These are phyloP conservation scores for Panicum virgatum DNA, from an alignment of 202 grass and related monocot genomes.

Conservation along the genomic window DNA sequence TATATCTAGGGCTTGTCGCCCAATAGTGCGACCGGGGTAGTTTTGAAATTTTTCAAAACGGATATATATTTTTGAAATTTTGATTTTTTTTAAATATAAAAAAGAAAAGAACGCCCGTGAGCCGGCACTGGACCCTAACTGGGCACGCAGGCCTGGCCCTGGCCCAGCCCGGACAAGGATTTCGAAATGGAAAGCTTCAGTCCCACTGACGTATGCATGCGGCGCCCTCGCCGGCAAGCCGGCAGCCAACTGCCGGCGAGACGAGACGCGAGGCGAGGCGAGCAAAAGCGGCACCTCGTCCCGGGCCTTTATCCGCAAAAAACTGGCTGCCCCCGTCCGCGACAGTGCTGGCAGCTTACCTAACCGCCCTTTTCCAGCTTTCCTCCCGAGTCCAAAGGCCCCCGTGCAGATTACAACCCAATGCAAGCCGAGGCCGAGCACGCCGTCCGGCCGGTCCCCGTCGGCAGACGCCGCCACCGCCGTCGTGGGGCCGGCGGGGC, in stretches of 20 bases:
- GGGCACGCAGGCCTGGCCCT: background rate
- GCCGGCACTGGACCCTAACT: background rate
- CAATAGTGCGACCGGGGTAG: too few relatives aligned
- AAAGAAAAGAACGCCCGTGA: background rate
- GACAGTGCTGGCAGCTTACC: slow-evolving; percentile 18
- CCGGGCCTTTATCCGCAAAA: slow-evolving; percentile 17
- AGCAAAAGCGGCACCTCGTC: slow-evolving; percentile 33
- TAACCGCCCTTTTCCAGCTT: slow-evolving; percentile 19
- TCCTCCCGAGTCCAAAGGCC: background rate
- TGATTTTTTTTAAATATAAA: too few relatives aligned
- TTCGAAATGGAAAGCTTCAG: background rate
- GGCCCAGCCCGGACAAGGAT: background rate
- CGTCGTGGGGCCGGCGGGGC: background rate
- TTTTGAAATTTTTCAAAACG: too few relatives aligned
- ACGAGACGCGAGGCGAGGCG: background rate
- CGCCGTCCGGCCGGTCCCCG: background rate
- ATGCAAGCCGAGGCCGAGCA: background rate
- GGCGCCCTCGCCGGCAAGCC: background rate
- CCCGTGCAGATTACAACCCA: background rate
- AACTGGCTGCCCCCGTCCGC: too few relatives aligned
- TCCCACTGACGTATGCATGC: background rate
- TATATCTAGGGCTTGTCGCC: too few relatives aligned
- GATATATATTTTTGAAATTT: too few relatives aligned
- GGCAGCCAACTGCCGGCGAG: slow-evolving; percentile 18
- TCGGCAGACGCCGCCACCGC: background rate